Evolutionary conservation across 805 yeast genomes (phyloP), one percentile per base, ranked within the genome.

Genomic region (Millerozyma miso): DNA sequence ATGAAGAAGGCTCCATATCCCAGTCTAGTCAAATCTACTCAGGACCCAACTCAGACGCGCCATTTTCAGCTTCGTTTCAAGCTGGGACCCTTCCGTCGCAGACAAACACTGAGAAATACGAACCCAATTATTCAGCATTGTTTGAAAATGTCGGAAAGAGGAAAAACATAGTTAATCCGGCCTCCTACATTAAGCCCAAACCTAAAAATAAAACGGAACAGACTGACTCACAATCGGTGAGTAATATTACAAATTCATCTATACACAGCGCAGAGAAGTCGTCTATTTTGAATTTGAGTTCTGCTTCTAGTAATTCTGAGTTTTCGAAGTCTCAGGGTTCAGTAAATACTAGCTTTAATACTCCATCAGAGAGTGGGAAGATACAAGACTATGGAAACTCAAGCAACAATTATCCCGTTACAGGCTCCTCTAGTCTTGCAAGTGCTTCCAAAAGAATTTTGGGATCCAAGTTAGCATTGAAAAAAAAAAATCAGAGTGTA

Each of bases 61-160:
- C 29, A 10, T 23, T 23, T 23, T 23, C 10, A 10, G 10, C 29
- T 23, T 23, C 29, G 10, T 6, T 10, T 23, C 29, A 23, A 23
- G 10, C 6, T 23, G 10, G 10, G 6, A 7, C 29, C 10, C 29
- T 23, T 23, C 10, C 29, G 6, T 10, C 6, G 29, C 29, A 23
- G 29, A 6, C 10, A 23, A 23, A 23, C 29, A 10, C 29, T 23
- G 29, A 23, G 29, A 23, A 23, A 10, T 23, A 23, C 29, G 69
- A 62, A 41, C 74, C 74, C 2, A 69, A 70, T 49, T 70, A 70
- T 49, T 74, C 67, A 3, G 73, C 74, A 4, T 57, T 70, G 20
- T 70, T 70, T 50, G 66, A 69, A 43, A 66, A 65, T 36, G 73
- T 70, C 4, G 74, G 74, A 1, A 70, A 69, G 42, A 47, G 74